Base-by-base conservation (phyloP, 495 filamentous ascomycete genomes). In the Hypoxylon fragiforme region DNA sequence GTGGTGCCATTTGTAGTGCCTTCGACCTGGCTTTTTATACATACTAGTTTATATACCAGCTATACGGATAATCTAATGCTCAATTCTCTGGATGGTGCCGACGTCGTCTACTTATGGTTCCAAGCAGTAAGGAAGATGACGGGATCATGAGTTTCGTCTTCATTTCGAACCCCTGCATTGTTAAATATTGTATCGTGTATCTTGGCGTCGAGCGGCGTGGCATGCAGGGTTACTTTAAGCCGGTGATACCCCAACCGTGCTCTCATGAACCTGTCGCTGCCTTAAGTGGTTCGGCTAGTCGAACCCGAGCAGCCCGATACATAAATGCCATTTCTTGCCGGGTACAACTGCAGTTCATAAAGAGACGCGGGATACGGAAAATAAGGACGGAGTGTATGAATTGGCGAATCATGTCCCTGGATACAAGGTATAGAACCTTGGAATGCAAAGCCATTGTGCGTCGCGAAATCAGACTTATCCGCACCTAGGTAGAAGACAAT, bases 241-340 rank as follows among this genome's bases (percentile, higher is more conserved):
- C 58, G 58, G 56, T 30, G 44, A 52, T 62, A 62, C 48, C 58
- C 58, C 58, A 62, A 56, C 43, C 47, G 52, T 61, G 42, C 40
- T 46, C 37, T 50, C 45, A 18, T n/a, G 24, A 44, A 56, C 43
- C 36, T 31, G 14, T 43, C 47, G 57, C 57, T 61, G 57, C 57
- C 51, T 38, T 62, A 62, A 49, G 15, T 52, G 48, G 43, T 16
- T 62, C 48, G 58, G 52, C 48, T 57, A 62, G 52, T 6, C 48
- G 22, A 62, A 44, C 42, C 58, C 48, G 52, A 57, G 19, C 12
- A 46, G 32, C 43, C 48, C 58, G 58, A 56, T 28, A 43, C 18
- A 14, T 6, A n/a, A n/a, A n/a, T n/a, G n/a, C 14, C n/a, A 30
- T 45, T 14, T 39, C 57, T 45, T 41, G 14, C 4, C n/a, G 28